Evolutionary conservation across 192 early-diverging fungal species (phyloP), one percentile per base, ranked within the genome.

Genomic region (Geranomyces variabilis): DNA sequence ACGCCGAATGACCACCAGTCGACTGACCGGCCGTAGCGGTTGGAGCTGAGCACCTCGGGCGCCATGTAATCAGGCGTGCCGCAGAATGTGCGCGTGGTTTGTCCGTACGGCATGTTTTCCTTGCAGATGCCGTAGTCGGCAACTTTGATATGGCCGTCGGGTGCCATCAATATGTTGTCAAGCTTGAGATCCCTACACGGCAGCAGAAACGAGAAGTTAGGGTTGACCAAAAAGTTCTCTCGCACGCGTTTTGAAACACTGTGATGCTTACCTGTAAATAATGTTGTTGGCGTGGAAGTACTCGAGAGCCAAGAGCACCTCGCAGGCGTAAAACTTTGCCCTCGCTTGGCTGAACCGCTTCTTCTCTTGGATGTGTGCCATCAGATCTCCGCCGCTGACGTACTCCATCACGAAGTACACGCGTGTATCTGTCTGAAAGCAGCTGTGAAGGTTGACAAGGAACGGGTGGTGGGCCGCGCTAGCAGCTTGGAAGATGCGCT

Each of bases 401-500:
- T 97, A 99, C 71, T 99, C 96, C 93, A 97, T 97, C 9, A 97
- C 96, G 80, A 99, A 98, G 80, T 96, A 99, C 28, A 99, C 86
- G 62, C 95, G 88, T 44, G 88, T 89, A 46, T 91, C 88, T 2
- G 93, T 93, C 77, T 97, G 93, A 87, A 97, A 97, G 83, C 93
- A 93, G 21, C 95, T 96, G 76, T 99, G 95, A 63, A 99, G 80
- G 29, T 94, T 94, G 51, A 98, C 89, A 60, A 99, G 78, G 89
- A 96, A 99, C 31, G 96, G 96, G 75, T 96, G 96, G 14, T 88
- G 91, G 59, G 90, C 91, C 64, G 86, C 82, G 76, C 92, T 91
- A 67, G 96, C 96, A 12, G 93, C 88, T 72, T 92, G 90, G 82
- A 97, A 91, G 14, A 98, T 91, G 41, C 92, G 89, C 74, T 96